Evolutionary conservation across 75 land plant genomes (phyloP).

Genomic region (Sequoia sempervirens): DNA sequence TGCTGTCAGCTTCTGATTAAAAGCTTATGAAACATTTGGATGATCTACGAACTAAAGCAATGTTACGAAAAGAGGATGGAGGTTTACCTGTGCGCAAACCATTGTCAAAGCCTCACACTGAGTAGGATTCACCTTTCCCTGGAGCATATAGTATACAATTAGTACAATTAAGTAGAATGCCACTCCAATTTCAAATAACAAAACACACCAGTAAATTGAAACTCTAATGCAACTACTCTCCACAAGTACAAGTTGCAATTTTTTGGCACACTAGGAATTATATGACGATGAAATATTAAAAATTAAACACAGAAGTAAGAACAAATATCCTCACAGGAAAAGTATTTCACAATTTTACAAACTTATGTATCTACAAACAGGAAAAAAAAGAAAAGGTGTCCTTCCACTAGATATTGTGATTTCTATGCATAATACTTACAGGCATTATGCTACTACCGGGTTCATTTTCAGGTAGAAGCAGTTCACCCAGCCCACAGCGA

Average conservation of each 20-base stretch:
- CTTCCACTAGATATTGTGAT: background rate
- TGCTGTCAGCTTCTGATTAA: background rate
- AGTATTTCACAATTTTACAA: background rate
- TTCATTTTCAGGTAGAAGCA: constrained; percentile 94
- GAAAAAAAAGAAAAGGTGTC: background rate
- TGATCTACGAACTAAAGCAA: background rate
- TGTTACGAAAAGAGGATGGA: background rate
- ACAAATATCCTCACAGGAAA: background rate
- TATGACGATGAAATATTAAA: background rate
- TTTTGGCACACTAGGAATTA: background rate
- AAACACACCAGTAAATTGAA: background rate
- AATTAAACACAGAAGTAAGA: background rate
- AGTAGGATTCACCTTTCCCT: constrained; percentile 99
- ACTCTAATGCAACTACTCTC: background rate
- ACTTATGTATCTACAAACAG: background rate
- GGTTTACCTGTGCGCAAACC: constrained; percentile 97
- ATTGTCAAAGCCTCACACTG: constrained; percentile 99
- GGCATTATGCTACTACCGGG: constrained; percentile 99
- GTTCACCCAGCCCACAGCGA: constrained; percentile 96
- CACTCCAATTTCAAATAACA: background rate
- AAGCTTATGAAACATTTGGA: background rate
- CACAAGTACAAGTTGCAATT: background rate
- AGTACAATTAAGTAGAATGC: background rate
- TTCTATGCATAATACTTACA: constrained; percentile 29
- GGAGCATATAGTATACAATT: constrained; percentile 8